Percentiles rank a stretch among this genome's conserved stretches.
Evolutionary conservation across 2,329 filamentous ascomycete genomes (phyloP).

Genomic region (Xylariaceae sp.): DNA sequence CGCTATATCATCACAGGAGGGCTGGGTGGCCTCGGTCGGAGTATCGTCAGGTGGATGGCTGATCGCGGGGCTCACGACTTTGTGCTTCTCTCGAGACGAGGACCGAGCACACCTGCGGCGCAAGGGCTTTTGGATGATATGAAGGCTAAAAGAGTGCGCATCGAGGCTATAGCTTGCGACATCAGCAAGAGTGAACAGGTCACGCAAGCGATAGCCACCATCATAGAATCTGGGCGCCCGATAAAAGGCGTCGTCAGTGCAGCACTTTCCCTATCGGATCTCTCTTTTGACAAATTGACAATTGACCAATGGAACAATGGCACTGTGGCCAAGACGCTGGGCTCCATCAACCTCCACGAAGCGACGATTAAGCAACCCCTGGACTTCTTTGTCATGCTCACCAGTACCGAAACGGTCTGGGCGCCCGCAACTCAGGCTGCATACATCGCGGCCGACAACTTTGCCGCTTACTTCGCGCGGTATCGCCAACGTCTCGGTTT

Average conservation of each 20-base stretch:
- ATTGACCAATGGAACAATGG: constrained; percentile 17
- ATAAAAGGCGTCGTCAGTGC: constrained; percentile 1
- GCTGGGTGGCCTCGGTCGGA: constrained; percentile 18
- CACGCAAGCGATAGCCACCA: neutral
- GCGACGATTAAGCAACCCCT: constrained; percentile 18
- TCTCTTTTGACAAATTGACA: constrained; percentile 12
- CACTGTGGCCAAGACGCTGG: constrained; percentile 24
- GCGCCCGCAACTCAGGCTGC: constrained; percentile 21
- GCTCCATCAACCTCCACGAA: constrained; percentile 25
- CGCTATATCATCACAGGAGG: constrained; percentile 25
- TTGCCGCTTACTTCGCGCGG: constrained; percentile 28
- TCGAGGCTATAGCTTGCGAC: neutral
- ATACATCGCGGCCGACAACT: constrained; percentile 30
- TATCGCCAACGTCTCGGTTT: constrained; percentile 24
- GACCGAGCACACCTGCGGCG: constrained; percentile 2
- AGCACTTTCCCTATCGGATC: neutral
- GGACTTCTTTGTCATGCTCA: constrained; percentile 28
- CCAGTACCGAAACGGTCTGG: constrained; percentile 18
- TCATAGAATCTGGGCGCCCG: neutral
- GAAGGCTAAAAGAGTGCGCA: neutral
- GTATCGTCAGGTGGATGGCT: constrained; percentile 24
- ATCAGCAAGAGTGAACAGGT: neutral
- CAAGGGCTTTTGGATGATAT: neutral
- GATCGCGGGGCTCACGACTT: constrained; percentile 25
- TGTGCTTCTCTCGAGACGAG: constrained; percentile 23